Conservation (phyloP, 306 rosid species). For the Lithocarpus polystachyus region DNA sequence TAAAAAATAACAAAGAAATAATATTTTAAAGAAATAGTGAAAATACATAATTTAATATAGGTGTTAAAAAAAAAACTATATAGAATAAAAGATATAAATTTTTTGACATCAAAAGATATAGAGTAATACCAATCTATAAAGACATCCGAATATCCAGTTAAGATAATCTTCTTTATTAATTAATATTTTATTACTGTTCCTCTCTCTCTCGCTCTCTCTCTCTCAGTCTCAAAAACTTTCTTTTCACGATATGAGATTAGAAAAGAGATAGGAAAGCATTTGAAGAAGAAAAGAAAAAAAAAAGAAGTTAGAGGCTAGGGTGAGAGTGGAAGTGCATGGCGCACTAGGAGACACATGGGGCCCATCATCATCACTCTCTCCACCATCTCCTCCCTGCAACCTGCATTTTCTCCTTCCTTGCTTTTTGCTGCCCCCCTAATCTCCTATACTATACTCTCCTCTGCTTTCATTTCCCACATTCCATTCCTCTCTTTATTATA, state of each 20-base stretch:
- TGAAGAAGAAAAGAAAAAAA: not conserved
- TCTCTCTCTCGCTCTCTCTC: not conserved
- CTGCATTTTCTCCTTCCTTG: not conserved
- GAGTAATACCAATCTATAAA: no score
- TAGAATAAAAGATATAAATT: no score
- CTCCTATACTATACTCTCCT: not conserved
- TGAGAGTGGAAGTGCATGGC: slow-evolving; percentile 35
- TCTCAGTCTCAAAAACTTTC: not conserved
- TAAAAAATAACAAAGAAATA: no score
- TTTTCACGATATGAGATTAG: slow-evolving; percentile 26
- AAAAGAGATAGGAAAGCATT: slow-evolving; percentile 29
- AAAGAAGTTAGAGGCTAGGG: not conserved
- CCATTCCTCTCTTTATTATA: no score
- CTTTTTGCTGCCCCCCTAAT: slow-evolving; percentile 11
- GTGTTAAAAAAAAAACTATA: no score
- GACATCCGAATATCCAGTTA: no score
- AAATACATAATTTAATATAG: no score
- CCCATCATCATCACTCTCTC: slow-evolving; percentile 55
- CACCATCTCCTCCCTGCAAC: slow-evolving; percentile 28
- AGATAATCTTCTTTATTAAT: not conserved
- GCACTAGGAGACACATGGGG: slow-evolving; percentile 60
- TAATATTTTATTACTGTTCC: not conserved
- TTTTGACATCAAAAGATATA: no score
- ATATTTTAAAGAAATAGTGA: no score
- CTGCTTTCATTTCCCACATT: slow-evolving; percentile 1